Evolutionary conservation across 192 early-diverging fungal genomes (phyloP).

Genomic region (Linnemannia schmuckeri): DNA sequence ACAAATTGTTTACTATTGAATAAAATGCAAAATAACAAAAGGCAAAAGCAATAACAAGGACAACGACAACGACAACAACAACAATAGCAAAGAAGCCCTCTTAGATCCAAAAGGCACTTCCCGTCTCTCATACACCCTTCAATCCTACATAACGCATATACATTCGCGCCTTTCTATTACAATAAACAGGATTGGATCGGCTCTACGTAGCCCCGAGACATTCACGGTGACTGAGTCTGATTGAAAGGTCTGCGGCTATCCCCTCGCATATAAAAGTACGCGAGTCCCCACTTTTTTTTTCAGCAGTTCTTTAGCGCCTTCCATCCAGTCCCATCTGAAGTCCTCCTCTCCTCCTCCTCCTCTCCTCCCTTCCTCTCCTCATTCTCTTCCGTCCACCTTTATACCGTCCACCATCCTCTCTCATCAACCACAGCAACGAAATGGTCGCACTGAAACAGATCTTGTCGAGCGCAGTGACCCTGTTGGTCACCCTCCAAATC

Average conservation of each 20-base stretch:
- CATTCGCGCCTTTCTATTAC: background rate
- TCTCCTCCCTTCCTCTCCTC: background rate
- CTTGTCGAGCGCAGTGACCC: background rate
- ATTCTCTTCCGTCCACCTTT: too few relatives aligned
- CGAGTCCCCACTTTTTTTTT: background rate
- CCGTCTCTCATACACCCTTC: background rate
- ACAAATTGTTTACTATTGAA: background rate
- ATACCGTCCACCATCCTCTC: background rate
- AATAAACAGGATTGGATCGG: background rate
- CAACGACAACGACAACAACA: too few relatives aligned
- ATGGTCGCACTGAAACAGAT: constrained; percentile 1
- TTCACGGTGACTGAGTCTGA: background rate
- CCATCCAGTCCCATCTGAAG: background rate
- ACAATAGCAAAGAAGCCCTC: too few relatives aligned
- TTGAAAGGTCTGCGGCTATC: background rate
- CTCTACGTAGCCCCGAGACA: background rate
- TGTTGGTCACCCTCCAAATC: constrained; percentile 1
- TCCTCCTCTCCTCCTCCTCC: background rate
- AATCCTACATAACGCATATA: background rate
- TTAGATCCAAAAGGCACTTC: background rate
- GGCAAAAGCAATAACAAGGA: too few relatives aligned
- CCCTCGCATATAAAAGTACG: background rate
- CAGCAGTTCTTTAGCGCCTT: background rate
- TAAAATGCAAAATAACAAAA: too few relatives aligned
- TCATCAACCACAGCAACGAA: background rate